Base-by-base conservation (phyloP, 2,329 filamentous ascomycete species). In the Aspergillus fijiensis region DNA sequence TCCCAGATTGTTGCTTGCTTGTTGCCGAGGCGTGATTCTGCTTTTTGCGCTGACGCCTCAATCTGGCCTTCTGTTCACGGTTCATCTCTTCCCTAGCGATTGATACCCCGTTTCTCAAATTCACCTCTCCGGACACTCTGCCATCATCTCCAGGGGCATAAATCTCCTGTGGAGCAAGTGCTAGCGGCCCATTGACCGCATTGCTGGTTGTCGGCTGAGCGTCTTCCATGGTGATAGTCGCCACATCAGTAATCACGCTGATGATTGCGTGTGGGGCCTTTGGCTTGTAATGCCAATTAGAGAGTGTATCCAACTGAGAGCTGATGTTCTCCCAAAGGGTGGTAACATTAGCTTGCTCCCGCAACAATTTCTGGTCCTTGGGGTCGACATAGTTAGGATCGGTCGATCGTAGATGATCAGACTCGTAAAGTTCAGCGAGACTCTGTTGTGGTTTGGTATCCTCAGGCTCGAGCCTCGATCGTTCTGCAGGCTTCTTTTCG, bases 151-250 rank as follows among this genome's bases (percentile, higher is more conserved):
- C 87, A n/a, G 91, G 87, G 69, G 87, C 87, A 81, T 98, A 99
- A 27, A 99, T 84, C 76, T 99, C 95, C 73, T 98, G 95, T 2
- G 95, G 95, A 50, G 95, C 95, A 61, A 99, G 85, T 81, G 89
- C 89, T 70, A 88, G 90, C 27, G 77, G 74, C 33, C 74, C 76
- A 27, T 72, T 72, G 65, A 86, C 81, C 50, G 83, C 85, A 48
- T 89, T 91, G 70, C 88, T 87, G 49, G 90, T 90, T 16, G 89
- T 89, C 7, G 95, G 94, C 69, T 96, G 89, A 1, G 92, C 94
- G 72, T 99, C 95, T 80, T 99, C 95, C 90, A 98, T 96, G 66
- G 86, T 84, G 65, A 98, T 88, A 3, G 91, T 92, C n/a, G 93
- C 91, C 4, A 95, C 91, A 76, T 98, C 94, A 27, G 91, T 85